Evolutionary conservation across 768 basidiomycete genomes (phyloP).

Genomic region (Amylocystis lapponica): DNA sequence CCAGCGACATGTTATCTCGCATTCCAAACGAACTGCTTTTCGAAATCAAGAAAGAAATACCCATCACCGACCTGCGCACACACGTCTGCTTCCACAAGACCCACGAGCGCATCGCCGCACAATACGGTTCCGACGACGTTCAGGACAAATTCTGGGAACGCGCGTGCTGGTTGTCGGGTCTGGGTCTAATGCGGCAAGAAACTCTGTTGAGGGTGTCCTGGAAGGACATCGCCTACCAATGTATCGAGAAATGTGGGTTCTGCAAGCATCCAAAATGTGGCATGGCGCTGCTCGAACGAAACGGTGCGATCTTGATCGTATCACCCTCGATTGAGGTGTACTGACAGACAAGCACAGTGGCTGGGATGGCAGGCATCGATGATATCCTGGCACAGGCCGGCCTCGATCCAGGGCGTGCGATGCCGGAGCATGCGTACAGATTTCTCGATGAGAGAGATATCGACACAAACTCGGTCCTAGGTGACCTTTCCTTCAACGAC

Average conservation of each 20-base stretch:
- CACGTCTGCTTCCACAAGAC: conserved; percentile 18
- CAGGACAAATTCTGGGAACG: conserved; percentile 13
- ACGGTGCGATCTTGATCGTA: too few relatives aligned
- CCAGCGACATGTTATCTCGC: too few relatives aligned
- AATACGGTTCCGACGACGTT: conserved; percentile 17
- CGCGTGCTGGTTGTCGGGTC: conserved; percentile 9
- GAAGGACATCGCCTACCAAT: conserved; percentile 15
- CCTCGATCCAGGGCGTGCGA: too few relatives aligned
- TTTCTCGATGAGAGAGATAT: too few relatives aligned
- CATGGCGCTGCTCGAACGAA: conserved; percentile 9
- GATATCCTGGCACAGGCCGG: background rate
- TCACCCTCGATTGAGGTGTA: background rate
- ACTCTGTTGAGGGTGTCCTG: conserved; percentile 5
- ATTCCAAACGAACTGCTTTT: conserved; percentile 14
- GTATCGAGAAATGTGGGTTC: conserved; percentile 12
- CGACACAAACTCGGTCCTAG: background rate
- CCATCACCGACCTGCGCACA: conserved; percentile 12
- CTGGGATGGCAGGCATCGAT: background rate
- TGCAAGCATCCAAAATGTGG: conserved; percentile 15
- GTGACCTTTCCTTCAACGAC: conserved; percentile 5
- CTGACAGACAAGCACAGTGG: too few relatives aligned
- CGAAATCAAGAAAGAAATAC: conserved; percentile 11
- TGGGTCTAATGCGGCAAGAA: conserved; percentile 6
- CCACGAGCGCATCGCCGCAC: conserved; percentile 8
- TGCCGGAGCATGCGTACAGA: too few relatives aligned